phyloP scores from a whole-genome alignment of 2,329 filamentous ascomycete species.

The Botrytis galanthina region DNA sequence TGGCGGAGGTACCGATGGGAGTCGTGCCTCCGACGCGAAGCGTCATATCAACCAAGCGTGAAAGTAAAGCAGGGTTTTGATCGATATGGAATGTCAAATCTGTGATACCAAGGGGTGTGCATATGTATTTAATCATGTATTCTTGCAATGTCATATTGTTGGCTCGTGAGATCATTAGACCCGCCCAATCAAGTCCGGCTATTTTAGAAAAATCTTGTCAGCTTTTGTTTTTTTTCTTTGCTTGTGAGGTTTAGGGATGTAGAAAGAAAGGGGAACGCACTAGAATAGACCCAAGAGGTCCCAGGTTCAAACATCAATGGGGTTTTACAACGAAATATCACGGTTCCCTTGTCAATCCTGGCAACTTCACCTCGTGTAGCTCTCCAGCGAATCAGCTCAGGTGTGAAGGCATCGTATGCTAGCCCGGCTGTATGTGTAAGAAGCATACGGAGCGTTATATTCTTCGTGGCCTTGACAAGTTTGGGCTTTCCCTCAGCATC shows the following conservation, averaged over 20 bases:
- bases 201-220: background rate
- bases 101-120: constrained; percentile 18
- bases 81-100: constrained; percentile 25
- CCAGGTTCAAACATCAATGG: constrained; percentile 65
- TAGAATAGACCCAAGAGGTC: constrained; percentile 57
- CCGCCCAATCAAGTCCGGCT: constrained; percentile 53
- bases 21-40: constrained; percentile 13
- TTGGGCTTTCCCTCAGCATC: constrained; percentile 28
- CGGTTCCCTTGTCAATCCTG: background rate
- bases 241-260: background rate
- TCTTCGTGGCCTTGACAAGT: constrained; percentile 25
- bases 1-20: constrained; percentile 3
- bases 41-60: constrained; percentile 16
- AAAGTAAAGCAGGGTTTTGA: constrained; percentile 11
- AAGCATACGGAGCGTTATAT: constrained; percentile 35
- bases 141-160: constrained; percentile 24
- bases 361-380: constrained; percentile 20
- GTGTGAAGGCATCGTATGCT: constrained; percentile 24
- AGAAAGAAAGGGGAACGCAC: constrained; percentile 52
- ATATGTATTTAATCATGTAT: constrained; percentile 30
- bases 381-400: constrained; percentile 20
- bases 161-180: constrained; percentile 47
- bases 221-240: background rate
- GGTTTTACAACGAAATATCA: background rate
- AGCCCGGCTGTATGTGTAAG: constrained; percentile 33